phyloP scores from a whole-genome alignment of 257 asterid genomes.

The Capsicum pubescens region DNA sequence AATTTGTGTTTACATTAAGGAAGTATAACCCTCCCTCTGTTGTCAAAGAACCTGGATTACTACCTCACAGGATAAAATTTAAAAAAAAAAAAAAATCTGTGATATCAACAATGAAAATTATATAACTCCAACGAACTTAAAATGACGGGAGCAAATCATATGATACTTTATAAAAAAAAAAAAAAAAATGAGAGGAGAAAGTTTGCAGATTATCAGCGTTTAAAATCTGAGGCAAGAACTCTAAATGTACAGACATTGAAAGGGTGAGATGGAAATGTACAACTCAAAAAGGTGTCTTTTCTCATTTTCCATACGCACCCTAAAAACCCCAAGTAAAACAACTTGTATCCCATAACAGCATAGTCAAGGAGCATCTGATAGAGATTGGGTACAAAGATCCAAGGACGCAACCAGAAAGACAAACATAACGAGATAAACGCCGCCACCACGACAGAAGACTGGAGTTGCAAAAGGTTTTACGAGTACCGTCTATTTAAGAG shows the following conservation, averaged over 20 bases:
- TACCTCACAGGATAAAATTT: too few relatives aligned
- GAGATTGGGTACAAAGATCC: neutral
- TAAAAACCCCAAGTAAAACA: too few relatives aligned
- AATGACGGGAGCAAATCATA: neutral
- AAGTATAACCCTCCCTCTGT: too few relatives aligned
- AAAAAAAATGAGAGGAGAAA: neutral
- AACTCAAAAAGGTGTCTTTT: neutral
- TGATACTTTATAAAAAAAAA: neutral
- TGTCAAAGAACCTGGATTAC: too few relatives aligned
- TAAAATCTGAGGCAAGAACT: neutral
- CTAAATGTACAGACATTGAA: neutral
- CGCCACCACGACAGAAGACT: neutral
- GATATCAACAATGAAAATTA: too few relatives aligned
- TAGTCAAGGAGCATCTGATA: neutral
- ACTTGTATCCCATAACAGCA: too few relatives aligned
- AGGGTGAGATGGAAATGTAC: neutral
- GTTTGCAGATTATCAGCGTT: neutral
- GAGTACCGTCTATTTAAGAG: slow-evolving; percentile 75
- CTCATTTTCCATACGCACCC: neutral
- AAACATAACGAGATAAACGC: neutral
- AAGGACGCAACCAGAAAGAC: neutral
- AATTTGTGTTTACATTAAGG: too few relatives aligned
- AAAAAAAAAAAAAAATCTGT: too few relatives aligned
- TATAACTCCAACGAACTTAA: too few relatives aligned
- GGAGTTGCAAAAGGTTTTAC: slow-evolving; percentile 31